These are phyloP conservation scores for Stagonosporopsis rhizophila DNA, from an alignment of 2,329 filamentous ascomycete genomes.

Conservation along the genomic window DNA sequence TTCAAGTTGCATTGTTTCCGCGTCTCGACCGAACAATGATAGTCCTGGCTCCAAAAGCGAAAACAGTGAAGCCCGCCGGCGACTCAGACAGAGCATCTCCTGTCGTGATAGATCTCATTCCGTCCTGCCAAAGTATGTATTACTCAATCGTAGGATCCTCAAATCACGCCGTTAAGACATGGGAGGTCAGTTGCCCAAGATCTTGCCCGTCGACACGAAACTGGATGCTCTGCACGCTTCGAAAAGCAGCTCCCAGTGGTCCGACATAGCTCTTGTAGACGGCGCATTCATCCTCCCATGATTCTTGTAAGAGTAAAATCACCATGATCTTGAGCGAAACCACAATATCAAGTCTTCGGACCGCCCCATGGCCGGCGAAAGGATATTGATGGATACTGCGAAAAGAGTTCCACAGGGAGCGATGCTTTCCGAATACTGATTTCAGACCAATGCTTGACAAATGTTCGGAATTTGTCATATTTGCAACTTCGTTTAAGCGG, in stretches of 20 bases:
- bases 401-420: constrained; percentile 14
- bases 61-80: not conserved
- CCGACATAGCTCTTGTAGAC: constrained; percentile 10
- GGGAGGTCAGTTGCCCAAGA: constrained; percentile 4
- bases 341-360: not conserved
- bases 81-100: not conserved
- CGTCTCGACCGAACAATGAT: not conserved
- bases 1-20: not conserved
- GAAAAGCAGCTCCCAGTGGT: constrained; percentile 5
- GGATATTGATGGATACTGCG: constrained; percentile 12
- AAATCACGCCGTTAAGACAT: not conserved
- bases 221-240: constrained; percentile 3
- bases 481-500: not conserved
- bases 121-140: not conserved
- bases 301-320: constrained; percentile 8
- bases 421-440: constrained; percentile 16
- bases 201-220: constrained; percentile 9
- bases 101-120: not conserved
- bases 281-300: constrained; percentile 14
- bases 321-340: constrained; percentile 13
- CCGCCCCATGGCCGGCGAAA: not conserved
- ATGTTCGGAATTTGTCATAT: not conserved
- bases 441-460: constrained; percentile 1
- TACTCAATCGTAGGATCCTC: too few relatives aligned
- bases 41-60: not conserved